Conservation (phyloP, 352 stramenopile species). For the Phytophthora pseudosyringae region DNA sequence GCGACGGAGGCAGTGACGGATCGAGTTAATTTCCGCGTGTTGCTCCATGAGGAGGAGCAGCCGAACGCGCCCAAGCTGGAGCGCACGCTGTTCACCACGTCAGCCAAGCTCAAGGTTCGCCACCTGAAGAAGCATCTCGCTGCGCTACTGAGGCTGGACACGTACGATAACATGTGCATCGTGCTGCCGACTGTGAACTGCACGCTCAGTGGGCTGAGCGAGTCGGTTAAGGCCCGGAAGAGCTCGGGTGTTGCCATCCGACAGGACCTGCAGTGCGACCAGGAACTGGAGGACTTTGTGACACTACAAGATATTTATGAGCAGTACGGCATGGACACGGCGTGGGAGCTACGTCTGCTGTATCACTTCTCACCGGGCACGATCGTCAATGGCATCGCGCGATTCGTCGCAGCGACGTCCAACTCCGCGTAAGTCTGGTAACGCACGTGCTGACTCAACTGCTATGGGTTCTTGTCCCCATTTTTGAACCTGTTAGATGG, state of each 20-base stretch:
- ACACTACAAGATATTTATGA: constrained; percentile 84
- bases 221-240: constrained; percentile 22
- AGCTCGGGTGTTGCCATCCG: constrained; percentile 40
- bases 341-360: constrained; percentile 73
- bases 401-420: constrained; percentile 47
- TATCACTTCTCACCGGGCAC: constrained; percentile 81
- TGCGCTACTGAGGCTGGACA: constrained; percentile 53
- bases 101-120: constrained; percentile 67
- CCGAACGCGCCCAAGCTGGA: constrained; percentile 41
- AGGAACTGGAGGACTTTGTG: constrained; percentile 77
- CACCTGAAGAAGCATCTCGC: constrained; percentile 79
- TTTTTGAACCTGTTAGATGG: constrained; percentile 22
- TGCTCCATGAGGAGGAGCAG: constrained; percentile 63
- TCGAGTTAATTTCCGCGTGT: constrained; percentile 67
- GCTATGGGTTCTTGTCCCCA: constrained; percentile 1
- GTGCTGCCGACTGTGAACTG: constrained; percentile 65
- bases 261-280: constrained; percentile 74
- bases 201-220: constrained; percentile 50
- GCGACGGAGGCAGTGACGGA: constrained; percentile 14
- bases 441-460: constrained; percentile 10
- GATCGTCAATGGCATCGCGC: constrained; percentile 73
- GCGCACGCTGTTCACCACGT: constrained; percentile 68
- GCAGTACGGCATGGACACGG: constrained; percentile 74
- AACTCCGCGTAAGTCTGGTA: constrained; percentile 14
- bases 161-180: constrained; percentile 58